A percentile compares a stretch with the other conserved stretches of the same genome.
phyloP scores from a whole-genome alignment of 2,329 filamentous ascomycete genomes.

The Paracamarosporium sp. region DNA sequence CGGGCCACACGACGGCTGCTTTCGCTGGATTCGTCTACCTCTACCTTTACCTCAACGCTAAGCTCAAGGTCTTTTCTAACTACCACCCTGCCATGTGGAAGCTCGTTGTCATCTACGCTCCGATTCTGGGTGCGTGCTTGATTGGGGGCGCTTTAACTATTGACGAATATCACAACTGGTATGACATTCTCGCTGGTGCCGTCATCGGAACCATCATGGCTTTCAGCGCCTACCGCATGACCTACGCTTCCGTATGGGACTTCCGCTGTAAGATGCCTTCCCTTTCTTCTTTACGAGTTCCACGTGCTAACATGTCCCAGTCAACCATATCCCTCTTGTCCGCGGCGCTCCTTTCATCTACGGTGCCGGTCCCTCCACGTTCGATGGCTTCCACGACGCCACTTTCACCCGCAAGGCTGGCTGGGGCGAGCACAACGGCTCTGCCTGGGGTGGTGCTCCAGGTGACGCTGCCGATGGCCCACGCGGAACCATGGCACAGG shows the following conservation, averaged over 20 bases:
- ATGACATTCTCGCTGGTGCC: conserved; percentile 72
- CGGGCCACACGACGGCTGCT: conserved; percentile 75
- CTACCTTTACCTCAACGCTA: conserved; percentile 77
- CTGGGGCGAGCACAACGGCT: conserved; percentile 59
- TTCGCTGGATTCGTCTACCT: conserved; percentile 76
- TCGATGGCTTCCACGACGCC: conserved; percentile 58
- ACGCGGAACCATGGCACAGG: conserved; percentile 38
- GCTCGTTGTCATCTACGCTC: conserved; percentile 68
- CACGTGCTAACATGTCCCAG: conserved; percentile 1
- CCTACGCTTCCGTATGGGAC: conserved; percentile 72
- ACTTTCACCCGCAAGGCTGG: conserved; percentile 66
- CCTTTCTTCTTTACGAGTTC: background rate
- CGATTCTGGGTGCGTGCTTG: conserved; percentile 70
- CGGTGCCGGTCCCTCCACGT: conserved; percentile 45
- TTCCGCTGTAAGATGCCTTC: conserved; percentile 57
- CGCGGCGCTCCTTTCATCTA: conserved; percentile 64
- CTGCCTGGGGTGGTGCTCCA: conserved; percentile 50
- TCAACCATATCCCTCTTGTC: conserved; percentile 70
- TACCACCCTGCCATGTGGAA: conserved; percentile 80
- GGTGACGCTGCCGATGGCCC: conserved; percentile 50
- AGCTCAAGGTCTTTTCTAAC: conserved; percentile 77
- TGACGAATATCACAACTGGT: conserved; percentile 77
- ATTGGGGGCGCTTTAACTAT: conserved; percentile 75
- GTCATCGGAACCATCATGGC: conserved; percentile 71
- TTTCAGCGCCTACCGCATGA: conserved; percentile 70